A percentile compares a stretch with the other conserved stretches of the same genome.
These are phyloP conservation scores for Antrodiella citrinella DNA, from an alignment of 768 basidiomycete genomes.

Conservation along the genomic window DNA sequence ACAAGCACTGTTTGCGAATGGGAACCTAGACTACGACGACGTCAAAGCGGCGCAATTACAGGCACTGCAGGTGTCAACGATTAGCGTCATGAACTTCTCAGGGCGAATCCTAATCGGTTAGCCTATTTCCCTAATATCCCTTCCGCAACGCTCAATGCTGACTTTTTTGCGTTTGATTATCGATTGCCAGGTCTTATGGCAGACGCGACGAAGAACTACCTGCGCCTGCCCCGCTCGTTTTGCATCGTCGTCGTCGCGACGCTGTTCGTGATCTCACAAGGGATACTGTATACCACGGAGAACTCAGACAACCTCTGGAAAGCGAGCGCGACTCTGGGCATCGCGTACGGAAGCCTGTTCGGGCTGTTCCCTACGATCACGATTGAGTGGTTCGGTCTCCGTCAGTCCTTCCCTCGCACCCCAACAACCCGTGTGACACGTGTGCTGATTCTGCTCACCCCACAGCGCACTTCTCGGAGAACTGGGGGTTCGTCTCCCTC, in stretches of 20 bases:
- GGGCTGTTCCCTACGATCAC: constrained; percentile 68
- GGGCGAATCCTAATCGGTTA: constrained; percentile 75
- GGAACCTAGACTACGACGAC: constrained; percentile 57
- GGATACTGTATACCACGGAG: constrained; percentile 46
- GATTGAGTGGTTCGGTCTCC: constrained; percentile 85
- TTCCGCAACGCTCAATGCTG: background rate
- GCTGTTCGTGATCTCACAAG: constrained; percentile 67
- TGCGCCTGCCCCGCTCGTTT: constrained; percentile 57
- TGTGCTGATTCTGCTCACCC: background rate
- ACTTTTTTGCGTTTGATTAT: background rate
- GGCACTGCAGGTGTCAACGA: constrained; percentile 73
- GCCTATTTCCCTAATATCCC: background rate
- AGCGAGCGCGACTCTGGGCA: constrained; percentile 44
- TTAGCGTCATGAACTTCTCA: constrained; percentile 74
- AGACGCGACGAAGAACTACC: constrained; percentile 52
- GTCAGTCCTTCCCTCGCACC: constrained; percentile 36
- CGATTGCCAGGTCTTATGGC: constrained; percentile 53
- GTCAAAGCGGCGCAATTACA: constrained; percentile 66
- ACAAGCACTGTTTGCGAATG: constrained; percentile 56
- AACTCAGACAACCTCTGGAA: constrained; percentile 61
- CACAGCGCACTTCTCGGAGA: constrained; percentile 69
- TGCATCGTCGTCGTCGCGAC: constrained; percentile 59
- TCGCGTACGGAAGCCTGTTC: constrained; percentile 69
- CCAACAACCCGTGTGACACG: background rate
- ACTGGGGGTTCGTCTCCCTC: constrained; percentile 75